Evolutionary conservation across 2,329 filamentous ascomycete species (phyloP), one percentile per base, ranked within the genome.

Genomic region (Pseudopithomyces chartarum): DNA sequence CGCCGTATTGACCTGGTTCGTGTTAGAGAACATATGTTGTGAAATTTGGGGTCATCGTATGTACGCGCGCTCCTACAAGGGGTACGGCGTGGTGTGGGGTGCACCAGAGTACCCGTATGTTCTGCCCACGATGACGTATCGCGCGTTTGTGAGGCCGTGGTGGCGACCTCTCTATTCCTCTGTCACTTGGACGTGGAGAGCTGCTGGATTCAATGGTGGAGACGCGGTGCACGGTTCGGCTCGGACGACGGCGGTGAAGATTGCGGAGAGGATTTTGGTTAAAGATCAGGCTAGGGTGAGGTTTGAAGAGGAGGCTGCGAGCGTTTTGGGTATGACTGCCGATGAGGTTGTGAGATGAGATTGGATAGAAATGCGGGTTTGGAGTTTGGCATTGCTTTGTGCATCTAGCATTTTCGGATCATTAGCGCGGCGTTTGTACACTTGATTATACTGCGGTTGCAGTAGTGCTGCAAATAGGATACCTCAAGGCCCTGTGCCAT

Each of bases 91-190:
- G 33, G 74, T 79, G 42, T 78, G 78, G 19, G 74, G 84, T 58
- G 82, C 82, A 10, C 85, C 85, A 0, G 65, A 74, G 20, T 84
- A 80, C 49, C 85, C 85, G 0, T 84, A 80, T 57, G 83, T 85
- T 5, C 76, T 85, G 5, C 82, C 83, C 2, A 86, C 83, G 2
- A 77, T 87, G 66, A 55, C 85, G 2, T 83, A 78, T 45, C 69
- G 79, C 19, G 74, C 73, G 5, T 66, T 79, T 6, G 57, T 74
- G 29, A 67, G 64, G 32, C 55, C 56, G 4, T 70, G 78, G 50
- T 77, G 75, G 73, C 53, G 59, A 4, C 76, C 77, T 5, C 49
- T 73, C 6, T 66, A 63, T 36, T 48, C 64, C 3, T 43, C 61
- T 2, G 8, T 67, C 1, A 20, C n/a, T 26, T 53, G 53, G 33